phyloP scores from a whole-genome alignment of 164 flowering plant species.

The Nymphaea colorata region DNA sequence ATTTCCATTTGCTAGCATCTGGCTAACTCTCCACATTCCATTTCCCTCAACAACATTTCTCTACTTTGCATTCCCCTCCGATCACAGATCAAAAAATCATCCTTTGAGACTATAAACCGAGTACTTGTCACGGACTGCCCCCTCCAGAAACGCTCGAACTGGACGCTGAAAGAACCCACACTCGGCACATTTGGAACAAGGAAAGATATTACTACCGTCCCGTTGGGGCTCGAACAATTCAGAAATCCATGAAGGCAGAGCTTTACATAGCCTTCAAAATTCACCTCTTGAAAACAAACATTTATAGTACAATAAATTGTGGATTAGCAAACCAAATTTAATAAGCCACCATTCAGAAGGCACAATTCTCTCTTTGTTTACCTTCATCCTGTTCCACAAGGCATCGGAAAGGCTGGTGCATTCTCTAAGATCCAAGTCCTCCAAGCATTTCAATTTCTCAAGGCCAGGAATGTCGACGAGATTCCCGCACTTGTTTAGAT shows the following conservation, averaged over 20 bases:
- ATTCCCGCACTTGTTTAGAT: background rate
- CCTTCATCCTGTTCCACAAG: background rate
- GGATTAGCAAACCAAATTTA: too few relatives aligned
- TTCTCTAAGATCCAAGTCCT: background rate
- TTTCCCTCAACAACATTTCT: too few relatives aligned
- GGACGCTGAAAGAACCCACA: too few relatives aligned
- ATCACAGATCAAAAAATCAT: background rate
- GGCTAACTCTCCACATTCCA: too few relatives aligned
- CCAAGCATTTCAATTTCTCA: background rate
- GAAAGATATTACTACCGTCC: background rate
- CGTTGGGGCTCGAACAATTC: background rate
- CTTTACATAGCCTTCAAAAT: background rate
- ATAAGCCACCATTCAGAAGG: background rate
- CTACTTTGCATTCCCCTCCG: too few relatives aligned
- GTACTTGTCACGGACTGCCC: background rate
- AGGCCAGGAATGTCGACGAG: background rate
- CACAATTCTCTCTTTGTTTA: too few relatives aligned
- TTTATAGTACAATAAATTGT: too few relatives aligned
- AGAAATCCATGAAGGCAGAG: background rate
- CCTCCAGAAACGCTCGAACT: background rate
- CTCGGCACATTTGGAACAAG: background rate
- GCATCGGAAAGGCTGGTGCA: background rate
- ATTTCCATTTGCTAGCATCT: background rate
- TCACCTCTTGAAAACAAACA: background rate
- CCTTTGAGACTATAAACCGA: too few relatives aligned